Evolutionary conservation across 345 rosid species (phyloP).

Genomic region (Chamaenerion angustifolium): DNA sequence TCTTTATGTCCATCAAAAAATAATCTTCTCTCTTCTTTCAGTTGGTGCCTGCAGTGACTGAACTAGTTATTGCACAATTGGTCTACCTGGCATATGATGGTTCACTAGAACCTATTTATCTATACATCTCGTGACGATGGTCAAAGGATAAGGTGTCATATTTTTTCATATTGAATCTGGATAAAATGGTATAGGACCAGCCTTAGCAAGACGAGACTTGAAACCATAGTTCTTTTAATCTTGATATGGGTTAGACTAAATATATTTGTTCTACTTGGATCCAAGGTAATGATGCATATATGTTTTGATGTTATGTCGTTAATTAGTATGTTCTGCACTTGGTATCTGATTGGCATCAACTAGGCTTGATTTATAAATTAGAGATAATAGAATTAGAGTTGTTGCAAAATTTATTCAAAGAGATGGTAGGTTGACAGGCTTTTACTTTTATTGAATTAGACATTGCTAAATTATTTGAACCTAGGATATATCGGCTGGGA

Average conservation of each 20-base stretch:
- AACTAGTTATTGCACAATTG: slow-evolving; percentile 62
- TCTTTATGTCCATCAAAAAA: background rate
- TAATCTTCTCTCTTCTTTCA: slow-evolving; percentile 18
- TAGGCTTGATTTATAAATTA: too few relatives aligned
- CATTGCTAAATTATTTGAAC: too few relatives aligned
- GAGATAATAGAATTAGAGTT: too few relatives aligned
- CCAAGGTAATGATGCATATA: background rate
- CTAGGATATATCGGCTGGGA: too few relatives aligned
- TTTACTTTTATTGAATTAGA: too few relatives aligned
- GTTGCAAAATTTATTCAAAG: too few relatives aligned
- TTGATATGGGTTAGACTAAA: too few relatives aligned
- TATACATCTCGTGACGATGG: slow-evolving; percentile 80
- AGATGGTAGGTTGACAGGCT: too few relatives aligned
- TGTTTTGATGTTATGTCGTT: background rate
- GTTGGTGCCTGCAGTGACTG: slow-evolving; percentile 83
- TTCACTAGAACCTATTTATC: slow-evolving; percentile 55
- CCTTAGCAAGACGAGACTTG: background rate
- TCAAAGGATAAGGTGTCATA: slow-evolving; percentile 45
- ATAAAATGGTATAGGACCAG: background rate
- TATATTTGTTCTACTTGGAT: too few relatives aligned
- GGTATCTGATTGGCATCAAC: too few relatives aligned
- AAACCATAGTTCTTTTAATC: background rate
- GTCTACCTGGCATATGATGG: slow-evolving; percentile 79
- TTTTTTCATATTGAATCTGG: background rate
- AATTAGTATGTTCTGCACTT: too few relatives aligned